phyloP scores from a whole-genome alignment of 2,329 filamentous ascomycete genomes.

The Sporothrix phasma region DNA sequence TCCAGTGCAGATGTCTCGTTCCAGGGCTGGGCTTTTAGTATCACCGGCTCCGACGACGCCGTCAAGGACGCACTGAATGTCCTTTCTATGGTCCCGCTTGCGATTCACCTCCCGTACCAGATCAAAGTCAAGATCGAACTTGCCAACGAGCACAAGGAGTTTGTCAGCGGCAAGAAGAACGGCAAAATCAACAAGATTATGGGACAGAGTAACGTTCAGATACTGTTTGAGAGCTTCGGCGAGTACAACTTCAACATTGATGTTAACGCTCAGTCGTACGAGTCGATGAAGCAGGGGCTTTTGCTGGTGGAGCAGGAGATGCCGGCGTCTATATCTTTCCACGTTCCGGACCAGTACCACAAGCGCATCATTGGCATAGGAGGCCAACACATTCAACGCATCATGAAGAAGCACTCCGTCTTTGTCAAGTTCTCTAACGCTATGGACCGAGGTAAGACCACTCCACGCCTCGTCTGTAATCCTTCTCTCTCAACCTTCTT shows the following conservation, averaged over 20 bases:
- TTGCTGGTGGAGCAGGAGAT: slow-evolving; percentile 96
- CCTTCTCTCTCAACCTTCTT: not conserved
- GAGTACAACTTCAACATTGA: slow-evolving; percentile 99
- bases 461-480: no score
- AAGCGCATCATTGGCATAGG: slow-evolving; percentile 99
- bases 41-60: slow-evolving; percentile 91
- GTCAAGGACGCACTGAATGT: slow-evolving; percentile 94
- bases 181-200: slow-evolving; percentile 99
- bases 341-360: slow-evolving; percentile 97
- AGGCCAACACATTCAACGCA: slow-evolving; percentile 95
- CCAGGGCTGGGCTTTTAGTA: slow-evolving; percentile 85
- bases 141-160: slow-evolving; percentile 98
- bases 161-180: slow-evolving; percentile 98
- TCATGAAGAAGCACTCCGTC: slow-evolving; percentile 99
- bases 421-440: slow-evolving; percentile 99
- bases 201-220: slow-evolving; percentile 98
- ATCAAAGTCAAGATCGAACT: slow-evolving; percentile 98
- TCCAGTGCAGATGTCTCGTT: slow-evolving; percentile 92
- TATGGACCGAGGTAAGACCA: slow-evolving; percentile 70
- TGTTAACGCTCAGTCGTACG: slow-evolving; percentile 83
- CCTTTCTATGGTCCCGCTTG: slow-evolving; percentile 83
- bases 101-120: slow-evolving; percentile 77
- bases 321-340: slow-evolving; percentile 97
- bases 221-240: slow-evolving; percentile 97
- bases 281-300: slow-evolving; percentile 86